Base-by-base conservation (phyloP, 306 rosid species). In the Aeschynomene evenia region DNA sequence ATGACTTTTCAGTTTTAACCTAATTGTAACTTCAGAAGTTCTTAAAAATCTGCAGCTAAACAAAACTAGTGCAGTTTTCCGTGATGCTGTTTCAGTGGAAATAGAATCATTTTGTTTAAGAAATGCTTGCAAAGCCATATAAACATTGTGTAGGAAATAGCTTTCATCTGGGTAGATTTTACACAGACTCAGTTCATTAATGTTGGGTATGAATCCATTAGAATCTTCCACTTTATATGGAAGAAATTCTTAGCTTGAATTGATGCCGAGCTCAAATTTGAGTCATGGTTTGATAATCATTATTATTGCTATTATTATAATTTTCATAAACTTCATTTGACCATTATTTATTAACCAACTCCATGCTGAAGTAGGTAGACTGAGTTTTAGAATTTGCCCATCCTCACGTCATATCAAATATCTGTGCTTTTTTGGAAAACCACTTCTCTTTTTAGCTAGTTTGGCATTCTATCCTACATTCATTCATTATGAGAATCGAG, bases 11-110 rank as follows among this genome's bases (percentile, higher is more conserved):
- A 58, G 26, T 33, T 33, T 33, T 33, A 37, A 37, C 51, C 34
- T 20, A 75, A 34, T 37, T 24, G 24, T 13, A 36, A 71, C 29
- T 45, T 78, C 40, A 52, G 9, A 26, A 21, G 6, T 20, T 66
- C 48, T 11, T 26, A 14, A 40, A 34, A 46, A 71, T 31, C 36
- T 52, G 67, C 24, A 19, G 66, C 37, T 60, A 34, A 77, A 72
- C 15, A 20, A 45, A 22, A 54, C 63, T 57, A 36, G 53, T 52
- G 42, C 70, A 58, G 14, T 26, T 66, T 45, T 57, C 9, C 37
- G 18, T 45, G 16, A 10, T 61, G 33, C 58, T 45, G 29, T 78
- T 57, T 21, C 11, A 36, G 48, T 33, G 19, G 45, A 43, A 24
- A 3, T 71, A 66, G 22, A 20, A 70, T 61, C 61, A 9, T 39